Conservation (phyloP, 2,329 filamentous ascomycete species). For the Penicillium aurantiogriseum region DNA sequence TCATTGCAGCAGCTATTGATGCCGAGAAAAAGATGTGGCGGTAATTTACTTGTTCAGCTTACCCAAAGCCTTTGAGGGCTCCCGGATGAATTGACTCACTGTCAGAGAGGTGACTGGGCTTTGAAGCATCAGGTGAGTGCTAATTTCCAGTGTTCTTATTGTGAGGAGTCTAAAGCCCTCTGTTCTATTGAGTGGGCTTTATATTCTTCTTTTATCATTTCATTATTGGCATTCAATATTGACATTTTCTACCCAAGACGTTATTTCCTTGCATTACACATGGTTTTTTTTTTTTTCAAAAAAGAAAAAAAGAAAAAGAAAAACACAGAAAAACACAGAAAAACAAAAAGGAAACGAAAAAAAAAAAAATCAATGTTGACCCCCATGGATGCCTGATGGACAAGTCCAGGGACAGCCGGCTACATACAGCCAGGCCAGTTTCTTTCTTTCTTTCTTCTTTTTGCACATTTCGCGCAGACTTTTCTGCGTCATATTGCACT, state of each 20-base stretch:
- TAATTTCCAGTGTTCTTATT: neutral
- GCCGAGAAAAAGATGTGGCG: neutral
- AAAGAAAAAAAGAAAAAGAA: too few relatives aligned
- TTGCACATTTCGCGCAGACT: neutral
- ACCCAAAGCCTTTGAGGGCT: neutral
- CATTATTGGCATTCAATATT: neutral
- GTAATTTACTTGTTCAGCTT: neutral
- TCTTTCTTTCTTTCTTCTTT: too few relatives aligned
- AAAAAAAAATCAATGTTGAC: neutral
- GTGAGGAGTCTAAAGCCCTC: neutral
- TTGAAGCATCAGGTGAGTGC: neutral
- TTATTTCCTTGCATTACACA: too few relatives aligned
- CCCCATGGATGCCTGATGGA: neutral
- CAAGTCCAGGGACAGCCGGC: neutral
- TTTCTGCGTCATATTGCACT: neutral
- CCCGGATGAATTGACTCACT: neutral
- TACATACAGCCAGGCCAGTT: neutral
- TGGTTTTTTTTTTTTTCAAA: neutral
- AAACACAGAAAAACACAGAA: neutral
- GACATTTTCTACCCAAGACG: neutral
- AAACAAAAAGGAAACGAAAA: too few relatives aligned
- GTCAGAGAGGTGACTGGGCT: neutral
- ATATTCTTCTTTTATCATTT: neutral
- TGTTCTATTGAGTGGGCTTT: neutral
- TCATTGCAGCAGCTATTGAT: neutral